Conservation (phyloP, 495 filamentous ascomycete species). For the Aspergillus biplanus region DNA sequence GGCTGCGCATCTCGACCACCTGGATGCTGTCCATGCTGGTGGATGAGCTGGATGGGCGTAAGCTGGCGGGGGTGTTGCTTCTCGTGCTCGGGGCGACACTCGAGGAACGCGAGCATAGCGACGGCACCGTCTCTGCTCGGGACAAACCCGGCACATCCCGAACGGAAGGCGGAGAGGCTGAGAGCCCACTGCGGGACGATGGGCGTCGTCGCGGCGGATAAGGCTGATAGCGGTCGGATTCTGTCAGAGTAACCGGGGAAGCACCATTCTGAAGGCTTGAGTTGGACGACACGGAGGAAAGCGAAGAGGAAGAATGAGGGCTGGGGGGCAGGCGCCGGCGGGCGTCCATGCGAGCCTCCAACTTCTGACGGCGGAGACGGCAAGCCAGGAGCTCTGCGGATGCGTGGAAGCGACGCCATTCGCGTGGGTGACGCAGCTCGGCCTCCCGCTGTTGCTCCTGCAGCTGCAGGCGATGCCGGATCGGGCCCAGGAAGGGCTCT, state of each 20-base stretch:
- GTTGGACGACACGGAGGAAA: conserved; percentile 26
- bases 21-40: conserved; percentile 41
- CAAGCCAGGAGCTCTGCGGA: conserved; percentile 47
- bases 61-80: conserved; percentile 43
- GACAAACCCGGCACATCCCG: conserved; percentile 53
- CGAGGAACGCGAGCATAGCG: conserved; percentile 54
- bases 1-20: conserved; percentile 42
- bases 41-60: conserved; percentile 46
- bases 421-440: conserved; percentile 44
- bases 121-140: conserved; percentile 47
- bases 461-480: conserved; percentile 57
- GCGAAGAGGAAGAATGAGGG: conserved; percentile 38
- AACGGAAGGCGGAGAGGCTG: conserved; percentile 55
- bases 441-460: conserved; percentile 38
- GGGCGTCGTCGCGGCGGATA: conserved; percentile 41
- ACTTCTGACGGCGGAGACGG: conserved; percentile 48
- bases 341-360: conserved; percentile 36
- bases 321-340: conserved; percentile 40
- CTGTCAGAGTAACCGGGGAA: conserved; percentile 35
- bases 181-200: conserved; percentile 40
- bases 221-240: conserved; percentile 43
- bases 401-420: conserved; percentile 46
- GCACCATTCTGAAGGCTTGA: conserved; percentile 22
- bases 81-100: conserved; percentile 47
- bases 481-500: conserved; percentile 85